Evolutionary conservation across 257 asterid genomes (phyloP).

Genomic region (Solanum tarapatanum): DNA sequence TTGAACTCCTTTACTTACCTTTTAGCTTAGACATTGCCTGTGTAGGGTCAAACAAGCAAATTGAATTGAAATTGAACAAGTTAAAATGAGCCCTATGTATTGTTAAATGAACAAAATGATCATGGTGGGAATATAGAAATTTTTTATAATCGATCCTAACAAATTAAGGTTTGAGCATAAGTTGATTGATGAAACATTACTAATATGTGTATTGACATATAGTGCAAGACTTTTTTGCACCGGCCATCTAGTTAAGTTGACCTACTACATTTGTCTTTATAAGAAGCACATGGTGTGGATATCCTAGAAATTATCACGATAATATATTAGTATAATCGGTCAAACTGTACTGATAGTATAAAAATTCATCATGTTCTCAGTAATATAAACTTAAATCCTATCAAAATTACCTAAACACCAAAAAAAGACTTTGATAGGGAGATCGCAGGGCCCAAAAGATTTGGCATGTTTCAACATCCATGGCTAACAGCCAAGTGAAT

Average conservation of each 20-base stretch:
- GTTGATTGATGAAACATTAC: too few species aligned
- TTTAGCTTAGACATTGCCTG: too few species aligned
- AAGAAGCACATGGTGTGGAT: not conserved
- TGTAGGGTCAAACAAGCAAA: too few species aligned
- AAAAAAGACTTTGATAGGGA: not conserved
- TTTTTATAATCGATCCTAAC: not conserved
- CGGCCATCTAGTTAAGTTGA: not conserved
- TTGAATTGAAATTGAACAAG: too few species aligned
- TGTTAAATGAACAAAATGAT: not conserved
- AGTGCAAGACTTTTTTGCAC: not conserved
- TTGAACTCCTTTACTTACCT: not conserved
- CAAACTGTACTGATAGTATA: not conserved
- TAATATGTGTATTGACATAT: not conserved
- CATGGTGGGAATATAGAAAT: too few species aligned
- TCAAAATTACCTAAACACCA: not conserved
- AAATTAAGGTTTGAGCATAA: not conserved
- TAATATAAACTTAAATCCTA: not conserved
- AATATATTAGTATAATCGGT: not conserved
- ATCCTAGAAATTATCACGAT: not conserved
- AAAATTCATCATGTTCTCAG: not conserved
- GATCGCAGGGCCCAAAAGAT: not conserved
- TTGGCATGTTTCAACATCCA: not conserved
- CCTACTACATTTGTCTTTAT: not conserved
- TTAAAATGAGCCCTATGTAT: too few species aligned
- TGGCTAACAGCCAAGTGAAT: not conserved